Percentiles rank a stretch among this genome's conserved stretches.
Evolutionary conservation across 768 basidiomycete genomes (phyloP).

Genomic region (Lactifluus echinatus): DNA sequence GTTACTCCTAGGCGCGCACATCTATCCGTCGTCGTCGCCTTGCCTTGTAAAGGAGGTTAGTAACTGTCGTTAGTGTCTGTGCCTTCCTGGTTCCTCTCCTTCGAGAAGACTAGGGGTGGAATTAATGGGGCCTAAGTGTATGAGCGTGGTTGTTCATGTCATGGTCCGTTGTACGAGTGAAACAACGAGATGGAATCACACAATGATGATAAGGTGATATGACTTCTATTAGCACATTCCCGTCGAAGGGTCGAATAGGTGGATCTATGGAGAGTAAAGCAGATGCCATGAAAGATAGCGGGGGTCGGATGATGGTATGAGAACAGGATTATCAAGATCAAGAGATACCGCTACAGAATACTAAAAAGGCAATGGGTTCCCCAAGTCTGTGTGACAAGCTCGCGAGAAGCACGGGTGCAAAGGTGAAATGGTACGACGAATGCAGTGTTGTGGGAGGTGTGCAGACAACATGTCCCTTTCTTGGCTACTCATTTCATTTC

Average conservation of each 20-base stretch:
- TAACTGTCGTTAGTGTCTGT: not conserved
- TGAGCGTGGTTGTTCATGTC: not conserved
- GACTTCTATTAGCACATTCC: conserved; percentile 7
- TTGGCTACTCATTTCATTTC: conserved; percentile 2
- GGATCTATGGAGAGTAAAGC: not conserved
- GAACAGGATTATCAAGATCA: not conserved
- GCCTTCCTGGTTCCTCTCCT: not conserved
- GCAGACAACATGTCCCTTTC: conserved; percentile 4
- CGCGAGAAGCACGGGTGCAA: conserved; percentile 13
- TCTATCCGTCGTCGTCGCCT: not conserved
- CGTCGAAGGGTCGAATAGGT: not conserved
- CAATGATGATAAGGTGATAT: conserved; percentile 7
- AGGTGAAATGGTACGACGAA: conserved; percentile 9
- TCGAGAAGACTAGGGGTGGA: not conserved
- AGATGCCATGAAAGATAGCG: conserved; percentile 6
- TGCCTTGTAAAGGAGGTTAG: not conserved
- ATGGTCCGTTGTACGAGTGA: not conserved
- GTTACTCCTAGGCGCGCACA: not conserved
- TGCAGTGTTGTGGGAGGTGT: conserved; percentile 2
- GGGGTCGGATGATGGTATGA: conserved; percentile 1
- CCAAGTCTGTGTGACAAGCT: conserved; percentile 2
- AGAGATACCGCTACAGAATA: conserved; percentile 8
- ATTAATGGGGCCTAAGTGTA: not conserved
- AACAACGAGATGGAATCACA: not conserved
- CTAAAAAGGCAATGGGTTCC: conserved; percentile 7